phyloP scores from a whole-genome alignment of 1,139 yeast species.

The Suhomyces terraborum region DNA sequence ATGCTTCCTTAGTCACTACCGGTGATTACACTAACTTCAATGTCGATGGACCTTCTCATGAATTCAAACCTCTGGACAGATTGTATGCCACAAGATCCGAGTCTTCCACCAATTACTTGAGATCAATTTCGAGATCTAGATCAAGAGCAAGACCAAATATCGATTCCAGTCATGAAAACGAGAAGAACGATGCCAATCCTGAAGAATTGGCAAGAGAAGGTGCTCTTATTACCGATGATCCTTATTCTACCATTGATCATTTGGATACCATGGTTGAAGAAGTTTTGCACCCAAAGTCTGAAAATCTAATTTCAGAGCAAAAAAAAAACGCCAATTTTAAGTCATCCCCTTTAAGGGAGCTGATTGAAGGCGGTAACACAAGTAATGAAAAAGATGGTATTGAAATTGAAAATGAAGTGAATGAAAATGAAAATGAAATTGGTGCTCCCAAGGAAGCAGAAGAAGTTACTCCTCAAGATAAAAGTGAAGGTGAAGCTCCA shows the following conservation, averaged over 20 bases:
- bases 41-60: constrained; percentile 39
- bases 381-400: constrained; percentile 1
- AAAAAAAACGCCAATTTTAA: constrained; percentile 10
- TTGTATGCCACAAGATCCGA: constrained; percentile 34
- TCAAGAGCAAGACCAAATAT: constrained; percentile 54
- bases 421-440: neutral
- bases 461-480: constrained; percentile 5
- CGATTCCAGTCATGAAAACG: constrained; percentile 24
- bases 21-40: constrained; percentile 53
- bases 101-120: constrained; percentile 51
- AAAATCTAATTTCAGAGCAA: constrained; percentile 2
- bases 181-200: constrained; percentile 47
- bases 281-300: constrained; percentile 29
- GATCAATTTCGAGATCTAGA: constrained; percentile 64
- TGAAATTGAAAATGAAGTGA: neutral
- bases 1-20: constrained; percentile 48
- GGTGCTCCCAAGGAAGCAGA: neutral
- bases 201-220: constrained; percentile 46
- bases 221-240: constrained; percentile 50
- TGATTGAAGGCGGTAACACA: constrained; percentile 1
- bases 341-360: neutral
- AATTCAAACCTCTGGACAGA: constrained; percentile 22
- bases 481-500: constrained; percentile 9
- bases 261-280: constrained; percentile 47
- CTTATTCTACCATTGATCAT: constrained; percentile 42